These are phyloP conservation scores for Myriosclerotinia duriaeana DNA, from an alignment of 2,329 filamentous ascomycete species.

Conservation along the genomic window DNA sequence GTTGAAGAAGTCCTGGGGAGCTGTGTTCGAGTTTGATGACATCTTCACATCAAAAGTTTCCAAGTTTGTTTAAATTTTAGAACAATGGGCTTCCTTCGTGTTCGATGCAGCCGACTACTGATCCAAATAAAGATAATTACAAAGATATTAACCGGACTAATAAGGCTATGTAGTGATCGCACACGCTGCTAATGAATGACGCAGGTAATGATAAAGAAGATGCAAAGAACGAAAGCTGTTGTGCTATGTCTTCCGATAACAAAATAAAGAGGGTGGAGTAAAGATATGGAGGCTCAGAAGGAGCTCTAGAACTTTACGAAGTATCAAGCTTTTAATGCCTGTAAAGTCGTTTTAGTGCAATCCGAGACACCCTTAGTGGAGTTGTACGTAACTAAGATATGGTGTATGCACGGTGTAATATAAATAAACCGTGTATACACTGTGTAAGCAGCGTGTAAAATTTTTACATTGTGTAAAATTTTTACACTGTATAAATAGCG, in stretches of 20 bases:
- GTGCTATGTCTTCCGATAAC: constrained; percentile 7
- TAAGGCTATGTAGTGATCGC: not conserved
- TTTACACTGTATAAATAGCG: too few species aligned
- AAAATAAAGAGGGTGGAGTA: not conserved
- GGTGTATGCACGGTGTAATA: too few species aligned
- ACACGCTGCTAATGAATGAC: not conserved
- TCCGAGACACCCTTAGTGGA: too few species aligned
- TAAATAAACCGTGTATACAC: too few species aligned
- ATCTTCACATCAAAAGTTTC: constrained; percentile 30
- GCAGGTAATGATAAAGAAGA: not conserved
- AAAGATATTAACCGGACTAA: not conserved
- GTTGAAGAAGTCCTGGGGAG: constrained; percentile 55
- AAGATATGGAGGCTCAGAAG: not conserved
- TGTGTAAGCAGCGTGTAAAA: too few species aligned
- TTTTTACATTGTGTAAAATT: too few species aligned
- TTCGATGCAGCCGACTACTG: not conserved
- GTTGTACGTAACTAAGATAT: too few species aligned
- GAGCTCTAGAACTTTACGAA: not conserved
- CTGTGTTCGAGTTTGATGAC: constrained; percentile 40
- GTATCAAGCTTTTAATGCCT: constrained; percentile 4
- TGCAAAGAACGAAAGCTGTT: constrained; percentile 1
- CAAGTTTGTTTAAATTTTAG: not conserved
- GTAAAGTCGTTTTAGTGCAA: not conserved
- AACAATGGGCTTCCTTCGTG: not conserved
- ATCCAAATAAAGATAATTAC: not conserved